Evolutionary conservation across 2,329 filamentous ascomycete genomes (phyloP), one percentile per base, ranked within the genome.

Genomic region (Arthrobotrys iridis): DNA sequence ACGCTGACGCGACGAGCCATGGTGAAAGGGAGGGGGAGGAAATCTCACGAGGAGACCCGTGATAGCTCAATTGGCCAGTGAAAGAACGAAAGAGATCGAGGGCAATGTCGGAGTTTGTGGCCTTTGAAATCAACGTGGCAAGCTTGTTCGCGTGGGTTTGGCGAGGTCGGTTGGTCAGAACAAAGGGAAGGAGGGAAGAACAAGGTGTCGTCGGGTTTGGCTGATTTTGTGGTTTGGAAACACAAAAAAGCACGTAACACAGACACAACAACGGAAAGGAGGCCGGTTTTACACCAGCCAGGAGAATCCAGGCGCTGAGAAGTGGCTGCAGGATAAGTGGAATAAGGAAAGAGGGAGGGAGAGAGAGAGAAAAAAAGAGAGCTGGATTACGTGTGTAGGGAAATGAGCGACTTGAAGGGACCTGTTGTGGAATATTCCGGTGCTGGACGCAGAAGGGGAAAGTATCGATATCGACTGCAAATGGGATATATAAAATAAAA

Each of bases 1-100:
- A 77, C 50, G 46, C 57, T 68, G 48, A 77, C 58, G 37, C 77
- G 77, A 55, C 77, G 77, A 58, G 67, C 73, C 72, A 78, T 77
- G 11, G 28, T 77, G 68, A 73, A 62, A 43, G 15, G 24, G 26
- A 50, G 18, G 33, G 33, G 33, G 33, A 24, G 33, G 45, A 30
- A 48, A 35, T 58, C 60, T 55, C 43, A 24, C 60, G 18, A 37
- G 52, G 43, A 66, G 41, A 62, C 13, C 43, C 24, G 8, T 28
- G 15, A 46, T 20, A 58, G 20, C 41, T 58, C 58, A 57, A 71
- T 63, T 63, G 66, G 15, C 64, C 40, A 30, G 30, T 22, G 37
- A 55, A 55, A 26, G 18, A 45, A 46, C 3, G 50, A 37, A 35
- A 22, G 62, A 35, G 18, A 11, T 41, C 41, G 26, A 46, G 15